These are phyloP conservation scores for Globisporangium radiosum DNA, from an alignment of 352 stramenopile genomes.

Conservation along the genomic window DNA sequence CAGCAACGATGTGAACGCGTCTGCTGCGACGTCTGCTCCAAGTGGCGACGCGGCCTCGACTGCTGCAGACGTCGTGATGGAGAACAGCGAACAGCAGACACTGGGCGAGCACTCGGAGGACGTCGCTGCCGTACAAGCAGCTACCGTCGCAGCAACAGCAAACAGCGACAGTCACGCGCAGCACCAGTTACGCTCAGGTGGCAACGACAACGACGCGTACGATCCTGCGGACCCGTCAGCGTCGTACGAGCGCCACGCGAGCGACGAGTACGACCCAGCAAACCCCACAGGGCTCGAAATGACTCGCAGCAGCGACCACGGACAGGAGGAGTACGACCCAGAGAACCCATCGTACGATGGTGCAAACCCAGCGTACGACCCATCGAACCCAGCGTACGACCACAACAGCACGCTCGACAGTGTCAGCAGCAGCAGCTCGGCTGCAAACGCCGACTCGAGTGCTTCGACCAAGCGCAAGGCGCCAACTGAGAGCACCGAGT, in stretches of 20 bases:
- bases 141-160: neutral
- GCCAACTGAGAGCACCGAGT: neutral
- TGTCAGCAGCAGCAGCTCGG: too few relatives aligned
- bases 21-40: neutral
- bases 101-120: neutral
- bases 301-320: conserved; percentile 8
- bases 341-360: conserved; percentile 25
- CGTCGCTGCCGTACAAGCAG: neutral
- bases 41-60: neutral
- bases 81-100: conserved; percentile 1
- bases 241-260: conserved; percentile 8
- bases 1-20: neutral
- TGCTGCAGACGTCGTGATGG: neutral
- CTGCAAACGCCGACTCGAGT: neutral
- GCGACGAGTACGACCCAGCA: conserved; percentile 22
- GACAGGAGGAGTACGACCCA: conserved; percentile 34
- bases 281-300: conserved; percentile 8
- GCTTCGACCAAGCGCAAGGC: neutral
- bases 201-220: conserved; percentile 17
- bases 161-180: conserved; percentile 9
- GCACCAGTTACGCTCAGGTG: conserved; percentile 20
- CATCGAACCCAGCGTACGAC: conserved; percentile 6
- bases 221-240: conserved; percentile 12
- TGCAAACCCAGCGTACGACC: conserved; percentile 2
- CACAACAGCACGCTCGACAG: too few relatives aligned